Percentiles rank a stretch among this genome's conserved stretches.
These are phyloP conservation scores for Aspergillus coremiiformis DNA, from an alignment of 495 filamentous ascomycete genomes.

Conservation along the genomic window DNA sequence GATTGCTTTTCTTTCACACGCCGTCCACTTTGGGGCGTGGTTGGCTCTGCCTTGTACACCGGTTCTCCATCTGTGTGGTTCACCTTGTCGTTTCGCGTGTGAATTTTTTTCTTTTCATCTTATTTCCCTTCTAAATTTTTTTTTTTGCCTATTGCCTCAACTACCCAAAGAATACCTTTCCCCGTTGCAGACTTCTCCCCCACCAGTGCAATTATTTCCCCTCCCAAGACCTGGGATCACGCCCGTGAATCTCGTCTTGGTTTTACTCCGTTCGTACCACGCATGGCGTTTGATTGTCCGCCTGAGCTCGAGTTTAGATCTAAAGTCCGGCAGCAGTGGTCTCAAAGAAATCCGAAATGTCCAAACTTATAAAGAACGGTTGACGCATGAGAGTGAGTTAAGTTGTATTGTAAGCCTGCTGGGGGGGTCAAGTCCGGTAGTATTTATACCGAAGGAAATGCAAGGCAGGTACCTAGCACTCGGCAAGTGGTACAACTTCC, in stretches of 20 bases:
- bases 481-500: no score
- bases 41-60: slow-evolving; percentile 7
- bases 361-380: neutral
- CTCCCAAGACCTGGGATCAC: slow-evolving; percentile 14
- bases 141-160: slow-evolving; percentile 22
- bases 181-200: slow-evolving; percentile 12
- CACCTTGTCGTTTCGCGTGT: slow-evolving; percentile 16
- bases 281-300: slow-evolving; percentile 20
- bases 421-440: no score
- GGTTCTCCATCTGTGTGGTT: slow-evolving; percentile 11
- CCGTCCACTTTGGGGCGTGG: slow-evolving; percentile 3
- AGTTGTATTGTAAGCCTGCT: no score
- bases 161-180: slow-evolving; percentile 26
- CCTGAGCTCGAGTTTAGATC: slow-evolving; percentile 24
- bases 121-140: slow-evolving; percentile 9
- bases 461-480: no score
- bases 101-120: slow-evolving; percentile 13
- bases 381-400: no score
- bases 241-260: slow-evolving; percentile 18
- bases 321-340: slow-evolving; percentile 19
- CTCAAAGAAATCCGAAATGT: slow-evolving; percentile 19
- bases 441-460: no score
- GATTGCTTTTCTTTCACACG: slow-evolving; percentile 1
- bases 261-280: slow-evolving; percentile 15
- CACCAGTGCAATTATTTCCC: slow-evolving; percentile 8